Conservation (phyloP, 805 yeast species). For the Metahyphopichia silvanorum region DNA sequence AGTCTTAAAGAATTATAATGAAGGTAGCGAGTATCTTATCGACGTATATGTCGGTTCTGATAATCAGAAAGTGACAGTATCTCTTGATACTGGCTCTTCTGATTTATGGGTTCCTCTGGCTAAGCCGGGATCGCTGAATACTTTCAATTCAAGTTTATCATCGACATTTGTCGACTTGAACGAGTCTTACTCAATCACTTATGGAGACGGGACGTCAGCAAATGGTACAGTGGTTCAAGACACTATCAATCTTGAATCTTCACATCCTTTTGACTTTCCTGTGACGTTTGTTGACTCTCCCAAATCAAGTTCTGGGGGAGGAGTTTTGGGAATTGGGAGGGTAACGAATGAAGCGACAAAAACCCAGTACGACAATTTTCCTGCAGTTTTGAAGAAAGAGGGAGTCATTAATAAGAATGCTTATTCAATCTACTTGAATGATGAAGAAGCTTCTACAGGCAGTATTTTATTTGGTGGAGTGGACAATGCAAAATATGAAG, state of each 20-base stretch:
- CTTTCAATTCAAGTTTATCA: conserved; percentile 32
- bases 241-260: too few species aligned
- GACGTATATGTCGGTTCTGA: conserved; percentile 10
- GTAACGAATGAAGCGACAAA: too few species aligned
- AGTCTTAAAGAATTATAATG: conserved; percentile 1
- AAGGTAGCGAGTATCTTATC: background rate
- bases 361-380: conserved; percentile 28
- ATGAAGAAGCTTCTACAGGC: conserved; percentile 18
- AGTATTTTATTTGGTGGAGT: conserved; percentile 25
- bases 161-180: conserved; percentile 18
- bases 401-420: conserved; percentile 33
- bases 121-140: conserved; percentile 2
- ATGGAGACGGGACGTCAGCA: conserved; percentile 33
- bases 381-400: conserved; percentile 25
- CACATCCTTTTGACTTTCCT: too few species aligned
- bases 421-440: conserved; percentile 34
- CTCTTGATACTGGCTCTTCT: conserved; percentile 33
- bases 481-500: conserved; percentile 22
- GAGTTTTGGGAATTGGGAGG: too few species aligned
- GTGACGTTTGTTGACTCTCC: too few species aligned
- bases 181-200: conserved; percentile 20
- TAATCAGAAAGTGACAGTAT: conserved; percentile 15
- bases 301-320: too few species aligned
- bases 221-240: too few species aligned
- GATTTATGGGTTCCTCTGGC: conserved; percentile 29